A percentile compares a stretch with the other conserved stretches of the same genome.
Conservation (phyloP, 2,329 filamentous ascomycete species). For the Pseudogymnoascus destructans region DNA sequence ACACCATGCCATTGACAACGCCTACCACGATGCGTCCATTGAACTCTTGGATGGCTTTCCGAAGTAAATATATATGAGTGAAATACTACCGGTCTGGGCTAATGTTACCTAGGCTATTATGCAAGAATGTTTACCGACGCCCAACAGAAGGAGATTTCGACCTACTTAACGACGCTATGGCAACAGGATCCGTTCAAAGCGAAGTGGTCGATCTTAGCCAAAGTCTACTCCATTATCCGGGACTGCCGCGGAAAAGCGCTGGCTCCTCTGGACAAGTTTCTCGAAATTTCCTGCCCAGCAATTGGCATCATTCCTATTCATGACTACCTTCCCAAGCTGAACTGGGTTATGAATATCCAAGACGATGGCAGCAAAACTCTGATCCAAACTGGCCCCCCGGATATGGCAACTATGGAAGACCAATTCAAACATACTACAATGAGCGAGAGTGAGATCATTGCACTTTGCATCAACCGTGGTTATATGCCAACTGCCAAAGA, state of each 20-base stretch:
- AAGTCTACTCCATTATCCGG: slow-evolving; percentile 18
- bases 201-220: slow-evolving; percentile 18
- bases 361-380: slow-evolving; percentile 12
- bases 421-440: slow-evolving; percentile 16
- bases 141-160: slow-evolving; percentile 19
- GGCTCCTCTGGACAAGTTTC: slow-evolving; percentile 15
- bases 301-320: slow-evolving; percentile 17
- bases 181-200: slow-evolving; percentile 18
- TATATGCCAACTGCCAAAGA: slow-evolving; percentile 13
- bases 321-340: slow-evolving; percentile 16
- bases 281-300: slow-evolving; percentile 14
- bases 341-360: slow-evolving; percentile 14
- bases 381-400: slow-evolving; percentile 14
- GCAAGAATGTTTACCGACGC: slow-evolving; percentile 13
- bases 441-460: slow-evolving; percentile 18
- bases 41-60: slow-evolving; percentile 18
- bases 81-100: not conserved
- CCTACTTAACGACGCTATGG: slow-evolving; percentile 16
- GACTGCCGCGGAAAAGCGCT: slow-evolving; percentile 15
- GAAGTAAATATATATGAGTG: slow-evolving; percentile 11
- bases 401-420: slow-evolving; percentile 13
- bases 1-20: not conserved
- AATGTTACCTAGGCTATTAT: slow-evolving; percentile 12
- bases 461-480: slow-evolving; percentile 15
- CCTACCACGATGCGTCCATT: slow-evolving; percentile 6